A percentile compares a stretch with the other conserved stretches of the same genome.
phyloP scores from a whole-genome alignment of 1,139 yeast species.

The Sporopachydermia cereana region DNA sequence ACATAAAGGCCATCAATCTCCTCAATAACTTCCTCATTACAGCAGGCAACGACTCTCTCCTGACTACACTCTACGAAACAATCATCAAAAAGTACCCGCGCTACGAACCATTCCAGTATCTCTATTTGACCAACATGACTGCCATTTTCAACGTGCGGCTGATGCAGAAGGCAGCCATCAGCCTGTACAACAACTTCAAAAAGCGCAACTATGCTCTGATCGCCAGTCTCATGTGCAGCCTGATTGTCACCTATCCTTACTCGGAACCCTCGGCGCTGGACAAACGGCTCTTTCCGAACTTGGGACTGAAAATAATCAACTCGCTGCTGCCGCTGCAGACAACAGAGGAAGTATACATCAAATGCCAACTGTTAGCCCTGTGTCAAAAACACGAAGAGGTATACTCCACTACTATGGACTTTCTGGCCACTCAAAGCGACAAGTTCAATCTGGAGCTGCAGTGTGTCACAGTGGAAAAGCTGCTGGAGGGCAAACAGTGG shows the following conservation, averaged over 20 bases:
- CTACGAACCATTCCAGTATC: constrained; percentile 10
- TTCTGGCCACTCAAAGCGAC: constrained; percentile 23
- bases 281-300: constrained; percentile 36
- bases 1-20: constrained; percentile 39
- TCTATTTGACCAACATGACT: constrained; percentile 9
- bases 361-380: constrained; percentile 33
- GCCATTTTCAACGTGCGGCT: constrained; percentile 21
- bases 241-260: constrained; percentile 8
- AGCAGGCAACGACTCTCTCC: constrained; percentile 22
- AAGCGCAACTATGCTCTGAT: constrained; percentile 5
- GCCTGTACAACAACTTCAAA: constrained; percentile 15
- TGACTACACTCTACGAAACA: constrained; percentile 31
- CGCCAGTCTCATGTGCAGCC: constrained; percentile 14
- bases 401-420: constrained; percentile 22
- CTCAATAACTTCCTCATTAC: constrained; percentile 30
- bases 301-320: constrained; percentile 46
- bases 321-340: constrained; percentile 31
- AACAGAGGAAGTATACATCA: constrained; percentile 51
- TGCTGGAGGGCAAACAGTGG: constrained; percentile 33
- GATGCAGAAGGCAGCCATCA: constrained; percentile 25
- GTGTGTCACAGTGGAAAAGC: constrained; percentile 36
- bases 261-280: constrained; percentile 26
- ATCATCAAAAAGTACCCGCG: constrained; percentile 32
- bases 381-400: constrained; percentile 25
- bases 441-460: constrained; percentile 48